phyloP scores from a whole-genome alignment of 305 asterid genomes.

The Euphrasia arctica region DNA sequence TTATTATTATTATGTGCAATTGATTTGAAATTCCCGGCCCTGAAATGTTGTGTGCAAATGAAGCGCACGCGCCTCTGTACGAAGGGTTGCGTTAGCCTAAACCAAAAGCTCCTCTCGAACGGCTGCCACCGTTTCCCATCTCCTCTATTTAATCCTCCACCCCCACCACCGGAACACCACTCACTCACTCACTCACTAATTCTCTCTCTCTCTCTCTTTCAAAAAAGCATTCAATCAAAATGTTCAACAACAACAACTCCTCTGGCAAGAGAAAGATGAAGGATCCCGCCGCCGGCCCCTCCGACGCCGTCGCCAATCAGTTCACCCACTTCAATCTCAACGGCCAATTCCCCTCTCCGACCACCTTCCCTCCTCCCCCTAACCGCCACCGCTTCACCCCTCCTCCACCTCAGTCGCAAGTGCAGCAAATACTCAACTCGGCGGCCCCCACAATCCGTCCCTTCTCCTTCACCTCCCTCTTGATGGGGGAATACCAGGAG shows the following conservation, averaged over 20 bases:
- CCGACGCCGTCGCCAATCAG: not conserved
- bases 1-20: no score
- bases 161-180: conserved; percentile 10
- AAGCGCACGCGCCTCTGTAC: no score
- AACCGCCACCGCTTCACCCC: not conserved
- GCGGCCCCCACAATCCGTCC: conserved; percentile 25
- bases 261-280: conserved; percentile 41
- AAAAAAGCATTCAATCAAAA: not conserved
- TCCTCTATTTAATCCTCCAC: not conserved
- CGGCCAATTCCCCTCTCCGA: not conserved
- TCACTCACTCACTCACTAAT: not conserved
- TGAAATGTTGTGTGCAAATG: no score
- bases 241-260: conserved; percentile 14
- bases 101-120: not conserved
- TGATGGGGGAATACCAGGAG: conserved; percentile 7
- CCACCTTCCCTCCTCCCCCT: no score
- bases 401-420: conserved; percentile 2
- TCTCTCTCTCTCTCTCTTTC: conserved; percentile 14
- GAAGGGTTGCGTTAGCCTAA: no score
- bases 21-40: no score
- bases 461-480: conserved; percentile 38
- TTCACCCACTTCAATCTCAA: not conserved
- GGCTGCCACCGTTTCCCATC: conserved; percentile 33
- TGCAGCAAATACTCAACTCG: conserved; percentile 14
- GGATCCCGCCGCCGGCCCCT: conserved; percentile 14